phyloP scores from a whole-genome alignment of 2,329 filamentous ascomycete species.

The Fusarium heterosporum region DNA sequence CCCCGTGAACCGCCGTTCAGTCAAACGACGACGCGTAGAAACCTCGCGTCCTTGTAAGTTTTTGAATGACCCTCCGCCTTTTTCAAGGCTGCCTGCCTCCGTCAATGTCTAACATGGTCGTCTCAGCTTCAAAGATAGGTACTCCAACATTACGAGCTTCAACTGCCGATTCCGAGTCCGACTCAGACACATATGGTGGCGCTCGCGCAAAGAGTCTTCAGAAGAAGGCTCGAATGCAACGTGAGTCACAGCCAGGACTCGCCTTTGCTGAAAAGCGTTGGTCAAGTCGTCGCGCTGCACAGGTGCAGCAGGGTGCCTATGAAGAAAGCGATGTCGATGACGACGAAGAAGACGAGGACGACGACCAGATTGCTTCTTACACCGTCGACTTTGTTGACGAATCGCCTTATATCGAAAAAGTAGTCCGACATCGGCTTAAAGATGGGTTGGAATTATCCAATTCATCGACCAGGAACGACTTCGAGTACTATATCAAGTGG shows the following conservation, averaged over 20 bases:
- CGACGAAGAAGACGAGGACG: slow-evolving; percentile 73
- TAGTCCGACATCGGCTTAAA: slow-evolving; percentile 86
- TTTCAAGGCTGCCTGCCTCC: neutral
- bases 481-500: slow-evolving; percentile 96
- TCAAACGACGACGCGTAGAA: slow-evolving; percentile 76
- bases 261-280: slow-evolving; percentile 86
- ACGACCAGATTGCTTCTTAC: slow-evolving; percentile 73
- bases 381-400: slow-evolving; percentile 78
- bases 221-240: slow-evolving; percentile 82
- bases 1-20: slow-evolving; percentile 66
- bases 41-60: slow-evolving; percentile 72
- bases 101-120: slow-evolving; percentile 30
- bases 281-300: slow-evolving; percentile 86
- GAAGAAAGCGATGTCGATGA: slow-evolving; percentile 75
- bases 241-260: slow-evolving; percentile 74
- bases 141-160: slow-evolving; percentile 67
- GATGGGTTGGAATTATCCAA: slow-evolving; percentile 71
- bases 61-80: slow-evolving; percentile 2
- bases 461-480: slow-evolving; percentile 76
- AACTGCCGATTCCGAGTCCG: slow-evolving; percentile 73
- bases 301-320: slow-evolving; percentile 72
- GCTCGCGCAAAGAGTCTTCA: slow-evolving; percentile 74
- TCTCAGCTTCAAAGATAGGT: slow-evolving; percentile 69
- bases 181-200: slow-evolving; percentile 83
- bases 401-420: slow-evolving; percentile 87